Base-by-base conservation (phyloP, 495 filamentous ascomycete genomes). In the Glonium stellatum region DNA sequence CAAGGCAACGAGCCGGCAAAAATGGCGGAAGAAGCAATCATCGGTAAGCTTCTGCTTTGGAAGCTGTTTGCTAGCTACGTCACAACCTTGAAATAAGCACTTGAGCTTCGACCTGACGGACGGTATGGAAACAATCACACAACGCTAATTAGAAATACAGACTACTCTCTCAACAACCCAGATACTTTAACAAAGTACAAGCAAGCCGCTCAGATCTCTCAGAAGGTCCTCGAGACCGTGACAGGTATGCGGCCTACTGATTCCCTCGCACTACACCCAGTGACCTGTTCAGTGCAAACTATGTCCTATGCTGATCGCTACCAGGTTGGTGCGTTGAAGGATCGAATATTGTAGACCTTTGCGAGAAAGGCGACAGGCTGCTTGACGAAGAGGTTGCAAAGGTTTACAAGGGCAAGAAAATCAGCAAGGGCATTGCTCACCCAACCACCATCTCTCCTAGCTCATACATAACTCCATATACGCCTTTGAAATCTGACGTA, bases 141-240 rank as follows among this genome's bases (percentile, higher is more conserved):
- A 46, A 8, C 8, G 61, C 58, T 61, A 44, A 64, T 25, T 35
- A n/a, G 31, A 36, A 46, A 4, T 27, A 47, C 70, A 97, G 93
- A 97, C 74, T 95, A 97, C 80, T 83, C 90, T 61, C 81, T 97
- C 70, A 88, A 87, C 77, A 98, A 97, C 80, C 91, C 93, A 53
- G 92, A 97, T 68, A 96, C 91, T 64, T 82, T 98, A 65, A 96
- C 95, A 73, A 98, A 97, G 80, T 98, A 98, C 80, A 97, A 95
- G 82, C 89, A 87, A 63, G 95, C 93, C 41, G 93, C 89, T 52
- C 80, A 84, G 67, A 97, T 98, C 76, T 93, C 93, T 39, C 89
- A 96, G 72, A 93, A 90, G 77, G 92, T 95, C 61, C 84, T 98
- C 42, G 88, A 91, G 60, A 85, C 87, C 61, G 92, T 98, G 60